Evolutionary conservation across 2,329 filamentous ascomycete genomes (phyloP), one percentile per base, ranked within the genome.

Genomic region (Alternaria burnsii): DNA sequence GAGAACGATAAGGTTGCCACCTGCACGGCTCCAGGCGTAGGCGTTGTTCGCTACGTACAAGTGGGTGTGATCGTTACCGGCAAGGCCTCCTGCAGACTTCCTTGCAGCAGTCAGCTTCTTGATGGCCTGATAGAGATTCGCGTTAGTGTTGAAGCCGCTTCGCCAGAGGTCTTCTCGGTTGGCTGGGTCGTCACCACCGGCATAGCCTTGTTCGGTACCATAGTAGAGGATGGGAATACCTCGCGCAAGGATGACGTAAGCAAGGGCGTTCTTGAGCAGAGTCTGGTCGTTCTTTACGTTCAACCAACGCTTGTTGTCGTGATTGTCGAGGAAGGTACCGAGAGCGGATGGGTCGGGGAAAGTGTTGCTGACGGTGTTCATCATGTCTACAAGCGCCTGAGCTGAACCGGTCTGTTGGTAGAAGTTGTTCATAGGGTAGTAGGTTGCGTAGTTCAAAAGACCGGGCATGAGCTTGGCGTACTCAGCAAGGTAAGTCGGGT

Each of bases 381-480:
- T 69, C 67, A 77, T 76, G 52, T 77, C 71, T 10, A 78, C 75
- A 2, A 79, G 70, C 14, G 62, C 70, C 55, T 77, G 71, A 4
- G 74, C 59, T 9, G 66, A 71, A 16, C 71, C 71, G 30, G 59
- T 72, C 42, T 77, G 74, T 44, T 75, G 73, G 63, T 76, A 79
- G 48, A 77, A 76, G 34, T 70, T 71, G 55, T 74, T 79, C 71
- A 80, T 74, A 0, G 74, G 70, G 55, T 80, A 80, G 66, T 80
- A 86, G 67, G 79, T 74, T 0, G 86, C 82, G 65, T 88, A 90
- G 77, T 90, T 88, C 61, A 90, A 76, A 30, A 90, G 75, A 14
- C 87, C 87, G n/a, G 81, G 81, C 79, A 89, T 82, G 55, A 82
- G 74, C 48, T 80, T 76, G 43, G 87, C 82, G 69, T 87, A 89